Evolutionary conservation across 768 basidiomycete genomes (phyloP).

Genomic region (Pleurotus sapidus): DNA sequence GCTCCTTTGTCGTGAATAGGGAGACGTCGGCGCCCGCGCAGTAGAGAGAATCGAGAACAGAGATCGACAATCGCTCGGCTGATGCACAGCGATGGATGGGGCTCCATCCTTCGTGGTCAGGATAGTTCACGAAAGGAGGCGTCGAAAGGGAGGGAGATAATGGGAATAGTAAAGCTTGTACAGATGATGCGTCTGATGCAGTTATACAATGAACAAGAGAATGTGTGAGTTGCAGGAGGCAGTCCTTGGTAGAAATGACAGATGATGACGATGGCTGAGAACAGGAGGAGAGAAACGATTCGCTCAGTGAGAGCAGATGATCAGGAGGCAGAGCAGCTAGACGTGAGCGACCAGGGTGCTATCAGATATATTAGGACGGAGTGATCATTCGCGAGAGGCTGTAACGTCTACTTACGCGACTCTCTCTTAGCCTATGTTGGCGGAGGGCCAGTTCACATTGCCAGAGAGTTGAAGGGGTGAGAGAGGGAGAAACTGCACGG

Average conservation of each 20-base stretch:
- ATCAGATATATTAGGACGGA: constrained; percentile 17
- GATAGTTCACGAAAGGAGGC: constrained; percentile 63
- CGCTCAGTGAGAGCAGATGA: constrained; percentile 33
- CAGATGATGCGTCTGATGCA: constrained; percentile 44
- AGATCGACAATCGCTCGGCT: constrained; percentile 49
- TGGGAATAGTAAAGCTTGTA: constrained; percentile 56
- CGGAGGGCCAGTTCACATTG: constrained; percentile 67
- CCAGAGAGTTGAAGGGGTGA: constrained; percentile 65
- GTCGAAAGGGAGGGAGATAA: constrained; percentile 36
- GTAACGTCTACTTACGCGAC: constrained; percentile 40
- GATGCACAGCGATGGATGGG: constrained; percentile 69
- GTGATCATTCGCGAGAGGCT: constrained; percentile 8
- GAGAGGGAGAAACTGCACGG: constrained; percentile 66
- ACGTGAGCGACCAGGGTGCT: constrained; percentile 14
- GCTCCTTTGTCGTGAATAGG: constrained; percentile 61
- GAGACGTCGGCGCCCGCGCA: constrained; percentile 74
- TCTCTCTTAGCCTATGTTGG: constrained; percentile 57
- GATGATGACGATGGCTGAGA: constrained; percentile 37
- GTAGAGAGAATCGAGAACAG: constrained; percentile 68
- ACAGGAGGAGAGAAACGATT: constrained; percentile 32
- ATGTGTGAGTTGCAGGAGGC: constrained; percentile 41
- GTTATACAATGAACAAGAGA: constrained; percentile 54
- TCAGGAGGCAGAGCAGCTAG: constrained; percentile 29
- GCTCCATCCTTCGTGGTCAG: constrained; percentile 70
- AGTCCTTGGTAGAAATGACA: constrained; percentile 35